Base-by-base conservation (phyloP, 2,329 filamentous ascomycete genomes). In the Geosmithia putterillii region DNA sequence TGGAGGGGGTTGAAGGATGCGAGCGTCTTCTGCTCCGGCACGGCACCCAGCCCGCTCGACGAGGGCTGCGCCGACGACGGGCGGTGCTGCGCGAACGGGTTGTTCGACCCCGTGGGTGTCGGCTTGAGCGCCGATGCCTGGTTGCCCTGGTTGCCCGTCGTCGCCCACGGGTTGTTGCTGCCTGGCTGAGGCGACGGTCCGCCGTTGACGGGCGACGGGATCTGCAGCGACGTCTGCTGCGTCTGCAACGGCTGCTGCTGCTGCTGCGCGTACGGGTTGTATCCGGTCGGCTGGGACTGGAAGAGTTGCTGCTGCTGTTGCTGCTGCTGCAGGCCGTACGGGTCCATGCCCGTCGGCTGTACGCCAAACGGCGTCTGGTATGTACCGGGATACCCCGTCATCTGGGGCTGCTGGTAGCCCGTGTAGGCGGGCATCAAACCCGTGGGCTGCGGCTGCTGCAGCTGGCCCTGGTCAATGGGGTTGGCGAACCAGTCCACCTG, bases 401-500 rank as follows among this genome's bases (percentile, higher is more conserved):
- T 66, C 44, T 62, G 59, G 44, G 73, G 64, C 43, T 63, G 56
- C 48, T 62, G 65, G 54, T 64, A 75, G 9, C 70, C 71, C 17
- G 73, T 76, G 49, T 76, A 79, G 22, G 70, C 67, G 44, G 62
- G 58, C 60, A 77, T 67, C 51, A 69, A 84, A n/a, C 86, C 87
- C 1, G 87, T 94, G 3, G 79, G 83, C 60, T 95, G 88, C 6
- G 28, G 28, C 38, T 77, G 74, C 60, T 89, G 81, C 51, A 82
- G 73, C 59, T 86, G 82, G 53, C 67, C 40, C 54, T 79, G 81
- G 46, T 90, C 86, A 55, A 96, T 83, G 12, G 89, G 87, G 61
- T 98, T 98, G 46, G 90, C 92, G 54, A 94, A 92, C 79, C 94
- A 96, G 64, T 98, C 92, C 17, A 98, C 92, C 12, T 87, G 86